These are phyloP conservation scores for Penicillium bialowiezense DNA, from an alignment of 495 filamentous ascomycete genomes.

Conservation along the genomic window DNA sequence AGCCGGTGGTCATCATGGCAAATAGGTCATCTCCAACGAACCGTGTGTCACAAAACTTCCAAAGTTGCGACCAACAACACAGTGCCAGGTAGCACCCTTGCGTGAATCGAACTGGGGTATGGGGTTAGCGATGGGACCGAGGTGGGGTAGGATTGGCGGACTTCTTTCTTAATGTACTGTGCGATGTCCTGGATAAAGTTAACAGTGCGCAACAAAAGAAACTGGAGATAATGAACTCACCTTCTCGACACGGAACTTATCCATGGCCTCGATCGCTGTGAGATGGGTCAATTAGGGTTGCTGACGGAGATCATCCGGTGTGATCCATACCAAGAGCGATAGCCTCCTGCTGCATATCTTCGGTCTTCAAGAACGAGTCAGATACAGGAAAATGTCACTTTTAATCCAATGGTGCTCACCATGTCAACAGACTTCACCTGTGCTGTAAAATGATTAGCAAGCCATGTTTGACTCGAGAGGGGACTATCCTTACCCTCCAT, in stretches of 20 bases:
- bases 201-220: slow-evolving; percentile 14
- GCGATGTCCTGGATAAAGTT: slow-evolving; percentile 73
- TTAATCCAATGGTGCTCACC: slow-evolving; percentile 61
- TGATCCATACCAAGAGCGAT: slow-evolving; percentile 80
- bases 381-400: too few species aligned
- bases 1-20: neutral
- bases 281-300: slow-evolving; percentile 19
- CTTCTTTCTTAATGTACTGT: slow-evolving; percentile 95
- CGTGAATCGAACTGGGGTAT: slow-evolving; percentile 73
- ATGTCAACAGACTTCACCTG: slow-evolving; percentile 98
- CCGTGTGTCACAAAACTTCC: slow-evolving; percentile 98
- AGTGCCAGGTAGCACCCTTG: slow-evolving; percentile 96
- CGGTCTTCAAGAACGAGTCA: slow-evolving; percentile 66
- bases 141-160: slow-evolving; percentile 36
- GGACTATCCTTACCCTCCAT: slow-evolving; percentile 58
- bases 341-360: slow-evolving; percentile 94
- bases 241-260: slow-evolving; percentile 91
- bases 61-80: slow-evolving; percentile 97
- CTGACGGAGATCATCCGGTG: neutral
- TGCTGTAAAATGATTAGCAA: slow-evolving; percentile 54
- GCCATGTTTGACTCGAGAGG: neutral
- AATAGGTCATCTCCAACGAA: slow-evolving; percentile 35
- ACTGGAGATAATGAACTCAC: slow-evolving; percentile 36
- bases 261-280: slow-evolving; percentile 88
- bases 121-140: slow-evolving; percentile 17